Percentiles rank a stretch among this genome's conserved stretches.
Evolutionary conservation across 192 early-diverging fungal genomes (phyloP).

Genomic region (Coemansia sp.): DNA sequence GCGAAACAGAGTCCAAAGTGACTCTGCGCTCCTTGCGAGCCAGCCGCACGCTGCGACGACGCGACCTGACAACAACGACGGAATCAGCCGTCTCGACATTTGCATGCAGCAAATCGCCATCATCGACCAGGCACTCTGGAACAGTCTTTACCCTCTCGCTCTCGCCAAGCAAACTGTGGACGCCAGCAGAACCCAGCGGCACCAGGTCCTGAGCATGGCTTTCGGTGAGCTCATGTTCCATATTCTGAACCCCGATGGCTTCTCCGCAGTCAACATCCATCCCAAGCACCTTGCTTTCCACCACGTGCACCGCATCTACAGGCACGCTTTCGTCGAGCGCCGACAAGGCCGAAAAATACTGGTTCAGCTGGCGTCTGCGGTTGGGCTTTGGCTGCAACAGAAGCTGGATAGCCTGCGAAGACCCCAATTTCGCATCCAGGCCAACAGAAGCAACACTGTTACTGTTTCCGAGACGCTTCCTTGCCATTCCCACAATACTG

Average conservation of each 20-base stretch:
- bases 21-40: conserved; percentile 7
- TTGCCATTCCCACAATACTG: not conserved
- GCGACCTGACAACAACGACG: not conserved
- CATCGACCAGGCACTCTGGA: no score
- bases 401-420: not conserved
- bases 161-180: no score
- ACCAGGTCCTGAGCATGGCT: no score
- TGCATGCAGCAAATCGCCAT: no score
- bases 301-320: not conserved
- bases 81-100: not conserved
- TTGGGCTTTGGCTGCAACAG: conserved; percentile 21
- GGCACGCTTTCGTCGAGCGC: not conserved
- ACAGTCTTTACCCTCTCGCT: no score
- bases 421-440: not conserved
- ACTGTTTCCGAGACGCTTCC: not conserved
- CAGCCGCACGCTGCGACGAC: conserved; percentile 30
- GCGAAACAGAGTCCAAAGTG: not conserved
- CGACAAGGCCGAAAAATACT: conserved; percentile 6
- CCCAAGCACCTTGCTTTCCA: not conserved
- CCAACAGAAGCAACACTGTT: not conserved
- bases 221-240: not conserved
- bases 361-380: conserved; percentile 8
- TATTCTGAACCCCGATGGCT: not conserved
- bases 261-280: not conserved
- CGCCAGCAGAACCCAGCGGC: no score